These are phyloP conservation scores for Russula emetica DNA, from an alignment of 768 basidiomycete species.

Conservation along the genomic window DNA sequence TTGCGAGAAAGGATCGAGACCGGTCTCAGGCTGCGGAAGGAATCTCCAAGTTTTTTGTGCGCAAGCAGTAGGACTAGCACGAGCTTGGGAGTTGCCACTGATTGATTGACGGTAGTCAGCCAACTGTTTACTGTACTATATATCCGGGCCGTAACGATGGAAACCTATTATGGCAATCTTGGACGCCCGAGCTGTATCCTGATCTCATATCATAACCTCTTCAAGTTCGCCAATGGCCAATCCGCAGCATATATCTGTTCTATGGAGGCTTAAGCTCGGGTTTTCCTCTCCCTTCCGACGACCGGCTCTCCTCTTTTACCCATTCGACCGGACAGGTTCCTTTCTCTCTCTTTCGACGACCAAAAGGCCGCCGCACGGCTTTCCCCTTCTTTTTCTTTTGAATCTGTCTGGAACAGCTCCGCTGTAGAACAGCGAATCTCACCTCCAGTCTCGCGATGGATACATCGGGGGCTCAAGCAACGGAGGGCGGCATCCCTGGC, in stretches of 20 bases:
- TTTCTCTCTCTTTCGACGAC: conserved; percentile 27
- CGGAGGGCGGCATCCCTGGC: neutral
- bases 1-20: conserved; percentile 27
- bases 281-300: conserved; percentile 4
- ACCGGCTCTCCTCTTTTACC: conserved; percentile 11
- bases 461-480: neutral
- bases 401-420: conserved; percentile 32
- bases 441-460: neutral
- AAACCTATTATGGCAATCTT: neutral
- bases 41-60: conserved; percentile 48
- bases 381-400: conserved; percentile 30
- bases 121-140: neutral
- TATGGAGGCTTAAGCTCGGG: too few species aligned
- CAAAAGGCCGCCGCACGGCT: conserved; percentile 36
- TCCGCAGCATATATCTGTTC: neutral
- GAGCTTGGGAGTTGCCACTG: neutral
- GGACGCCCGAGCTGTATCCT: neutral
- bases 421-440: conserved; percentile 22
- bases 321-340: conserved; percentile 24
- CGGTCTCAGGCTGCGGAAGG: conserved; percentile 30
- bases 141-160: conserved; percentile 2
- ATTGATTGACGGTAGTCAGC: neutral
- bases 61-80: conserved; percentile 27
- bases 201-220: neutral
- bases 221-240: neutral